Conservation (phyloP, 306 rosid species). For the Vicia villosa region DNA sequence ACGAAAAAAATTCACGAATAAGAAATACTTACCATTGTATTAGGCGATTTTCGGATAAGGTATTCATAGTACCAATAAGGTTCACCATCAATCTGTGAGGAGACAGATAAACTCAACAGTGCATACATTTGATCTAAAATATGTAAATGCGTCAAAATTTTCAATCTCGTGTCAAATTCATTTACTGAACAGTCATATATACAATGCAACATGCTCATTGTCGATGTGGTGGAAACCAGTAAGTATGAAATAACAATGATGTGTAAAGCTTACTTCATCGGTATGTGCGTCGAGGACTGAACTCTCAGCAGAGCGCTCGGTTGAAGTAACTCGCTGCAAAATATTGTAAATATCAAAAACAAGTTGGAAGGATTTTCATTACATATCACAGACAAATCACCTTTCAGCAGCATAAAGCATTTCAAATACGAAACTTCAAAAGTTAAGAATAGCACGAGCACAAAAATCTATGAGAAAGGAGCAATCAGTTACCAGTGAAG, state of each 20-base stretch:
- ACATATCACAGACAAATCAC: constrained; percentile 17
- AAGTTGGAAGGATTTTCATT: constrained; percentile 7
- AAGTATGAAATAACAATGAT: constrained; percentile 21
- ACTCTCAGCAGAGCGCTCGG: constrained; percentile 90
- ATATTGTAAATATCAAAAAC: constrained; percentile 29
- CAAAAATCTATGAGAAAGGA: background rate
- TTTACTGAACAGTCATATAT: background rate
- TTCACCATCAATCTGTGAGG: constrained; percentile 78
- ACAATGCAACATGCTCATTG: background rate
- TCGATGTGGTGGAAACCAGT: background rate
- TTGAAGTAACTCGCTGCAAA: constrained; percentile 92
- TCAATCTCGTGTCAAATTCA: background rate
- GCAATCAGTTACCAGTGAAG: constrained; percentile 70
- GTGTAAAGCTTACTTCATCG: constrained; percentile 60
- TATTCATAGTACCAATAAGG: constrained; percentile 90
- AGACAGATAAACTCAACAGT: constrained; percentile 35
- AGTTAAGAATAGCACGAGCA: constrained; percentile 25
- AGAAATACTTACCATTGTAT: constrained; percentile 53
- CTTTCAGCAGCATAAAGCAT: constrained; percentile 14
- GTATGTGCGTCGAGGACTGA: constrained; percentile 90
- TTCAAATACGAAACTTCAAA: constrained; percentile 14
- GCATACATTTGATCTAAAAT: constrained; percentile 23
- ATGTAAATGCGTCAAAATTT: background rate
- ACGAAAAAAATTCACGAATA: background rate
- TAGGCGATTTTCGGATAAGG: constrained; percentile 94